Base-by-base conservation (phyloP, 768 basidiomycete species). In the Mycena vitilis region DNA sequence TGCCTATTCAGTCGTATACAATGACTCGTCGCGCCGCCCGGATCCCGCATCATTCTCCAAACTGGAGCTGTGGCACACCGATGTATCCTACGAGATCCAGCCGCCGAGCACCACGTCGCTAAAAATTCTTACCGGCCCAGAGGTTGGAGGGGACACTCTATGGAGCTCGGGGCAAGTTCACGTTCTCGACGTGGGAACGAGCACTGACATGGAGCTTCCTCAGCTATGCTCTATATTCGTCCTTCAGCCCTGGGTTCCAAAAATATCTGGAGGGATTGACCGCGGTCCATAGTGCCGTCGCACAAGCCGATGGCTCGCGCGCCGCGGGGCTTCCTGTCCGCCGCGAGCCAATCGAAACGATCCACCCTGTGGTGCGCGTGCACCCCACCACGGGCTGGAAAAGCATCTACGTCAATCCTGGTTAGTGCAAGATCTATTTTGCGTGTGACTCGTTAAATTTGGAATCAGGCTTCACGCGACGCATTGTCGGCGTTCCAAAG, bases 321-420 rank as follows among this genome's bases (percentile, higher is more conserved):
- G 89, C 87, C 7, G 90, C 89, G 0, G 91, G 90, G 7, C 83
- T 89, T 53, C 87, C 87, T 60, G 91, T 94, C 30, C 88, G 93
- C 36, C 84, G 94, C 47, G 81, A 91, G 64, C 84, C 86, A 59
- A 79, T 93, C 65, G 91, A 93, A 78, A 86, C 87, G 5, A 73
- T 92, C 38, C 94, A 95, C 77, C 94, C 94, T 20, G 82, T 95
- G 54, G 91, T 95, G 61, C 89, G 94, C 54, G 92, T 95, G 13
- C 91, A 95, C 76, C 94, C 95, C 22, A 89, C 85, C 2, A 96
- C 94, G 0, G 93, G 94, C 15, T 92, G 90, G 88, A 95, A 95
- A 85, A 89, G 88, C 66, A 80, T 95, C 69, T 95, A 90, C 74
- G 90, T 95, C 75, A 95, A 95, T 75, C 89, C 91, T 42, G 91